Base-by-base conservation (phyloP, 768 basidiomycete species). In the Pulveroboletus sp. region DNA sequence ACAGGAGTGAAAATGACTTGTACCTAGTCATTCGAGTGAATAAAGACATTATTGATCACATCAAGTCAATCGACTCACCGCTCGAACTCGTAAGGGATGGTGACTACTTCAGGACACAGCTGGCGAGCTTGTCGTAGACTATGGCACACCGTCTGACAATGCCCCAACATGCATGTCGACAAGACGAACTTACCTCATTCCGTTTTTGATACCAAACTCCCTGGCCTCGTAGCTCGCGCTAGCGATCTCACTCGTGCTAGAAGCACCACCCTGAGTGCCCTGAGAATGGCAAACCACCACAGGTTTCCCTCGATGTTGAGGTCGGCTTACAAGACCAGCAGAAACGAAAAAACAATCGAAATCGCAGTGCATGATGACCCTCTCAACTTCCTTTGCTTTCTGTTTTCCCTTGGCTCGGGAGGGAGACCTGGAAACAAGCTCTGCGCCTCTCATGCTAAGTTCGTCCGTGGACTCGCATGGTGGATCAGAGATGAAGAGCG, bases 271-370 rank as follows among this genome's bases (percentile, higher is more conserved):
- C 55, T 83, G 83, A 2, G 64, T 70, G 0, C 85, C 85, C 60
- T 92, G 90, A 8, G 93, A 92, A 69, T 99, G 96, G 61, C 96
- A 99, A 0, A 99, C 96, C 0, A 95, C 93, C 8, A 87, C 84
- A 0, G 96, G 91, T 64, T 88, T 91, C 1, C 93, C 93, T 46
- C 80, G 81, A 39, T 96, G 69, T 51, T 95, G 79, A 0, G 92
- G 90, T 2, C 93, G 75, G 50, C 76, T 81, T 2, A 89, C 74
- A 44, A 94, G 69, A 0, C 93, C 91, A n/a, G 86, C 95, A 1
- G 89, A 85, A 10, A 97, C 94, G 63, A 99, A 99, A 75, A 97
- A 98, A 55, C 86, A 92, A 61, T 99, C 96, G 56, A 98, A 97
- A 66, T 93, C 91, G 57, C 88, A 90, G 59, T 93, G 91, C 88